Conservation (phyloP, 129 eudicot genomes). For the sunflower (Helianthus annuus) region DNA sequence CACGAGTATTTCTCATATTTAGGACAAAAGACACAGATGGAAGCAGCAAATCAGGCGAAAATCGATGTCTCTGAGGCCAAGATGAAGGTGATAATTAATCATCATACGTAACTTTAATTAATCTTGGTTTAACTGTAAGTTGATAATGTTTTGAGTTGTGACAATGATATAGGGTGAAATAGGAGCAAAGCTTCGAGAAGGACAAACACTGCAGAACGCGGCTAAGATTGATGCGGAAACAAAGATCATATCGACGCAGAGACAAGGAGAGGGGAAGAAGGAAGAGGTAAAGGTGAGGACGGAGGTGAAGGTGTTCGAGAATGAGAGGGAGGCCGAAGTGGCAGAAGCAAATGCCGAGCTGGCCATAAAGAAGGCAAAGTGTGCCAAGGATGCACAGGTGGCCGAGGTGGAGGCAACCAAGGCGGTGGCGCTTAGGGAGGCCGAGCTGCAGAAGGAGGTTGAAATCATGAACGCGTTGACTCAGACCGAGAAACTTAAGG, state of each 20-base stretch:
- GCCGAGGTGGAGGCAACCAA: conserved; percentile 66
- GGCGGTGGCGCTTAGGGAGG: conserved; percentile 59
- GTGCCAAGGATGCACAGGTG: conserved; percentile 54
- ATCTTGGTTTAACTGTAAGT: no score
- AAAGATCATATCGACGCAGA: conserved; percentile 48
- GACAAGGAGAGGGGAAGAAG: conserved; percentile 58
- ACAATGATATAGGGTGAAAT: conserved; percentile 59
- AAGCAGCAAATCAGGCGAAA: conserved; percentile 62
- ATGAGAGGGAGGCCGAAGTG: conserved; percentile 53
- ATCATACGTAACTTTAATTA: neutral
- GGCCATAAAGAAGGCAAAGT: conserved; percentile 58
- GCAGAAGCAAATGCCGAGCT: conserved; percentile 56
- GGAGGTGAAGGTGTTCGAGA: conserved; percentile 61
- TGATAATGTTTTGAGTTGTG: neutral
- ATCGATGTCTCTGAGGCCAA: conserved; percentile 78
- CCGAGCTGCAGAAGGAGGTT: conserved; percentile 65
- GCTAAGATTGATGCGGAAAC: conserved; percentile 81
- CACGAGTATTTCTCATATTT: conserved; percentile 68
- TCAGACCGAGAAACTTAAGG: conserved; percentile 63
- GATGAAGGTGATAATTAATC: conserved; percentile 41
- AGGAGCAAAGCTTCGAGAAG: conserved; percentile 59
- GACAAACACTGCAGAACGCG: conserved; percentile 67
- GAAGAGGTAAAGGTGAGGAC: conserved; percentile 57
- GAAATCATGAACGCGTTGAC: conserved; percentile 72
- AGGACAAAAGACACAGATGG: conserved; percentile 75